Evolutionary conservation across 805 yeast genomes (phyloP), one percentile per base, ranked within the genome.

Genomic region (Zygoascus tannicola): DNA sequence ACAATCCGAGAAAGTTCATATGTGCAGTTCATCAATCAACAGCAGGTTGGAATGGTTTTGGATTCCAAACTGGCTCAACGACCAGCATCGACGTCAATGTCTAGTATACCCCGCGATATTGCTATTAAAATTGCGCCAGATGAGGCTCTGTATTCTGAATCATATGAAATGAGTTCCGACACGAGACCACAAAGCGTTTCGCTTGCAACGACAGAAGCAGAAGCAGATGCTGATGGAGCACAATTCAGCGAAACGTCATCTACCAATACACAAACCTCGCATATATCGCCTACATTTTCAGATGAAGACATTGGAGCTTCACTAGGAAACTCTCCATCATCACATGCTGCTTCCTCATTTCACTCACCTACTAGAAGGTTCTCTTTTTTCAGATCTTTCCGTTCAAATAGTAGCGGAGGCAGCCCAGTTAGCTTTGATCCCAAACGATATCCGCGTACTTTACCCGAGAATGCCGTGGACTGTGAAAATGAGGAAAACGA

Each of bases 211-310:
- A 26, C 30, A 26, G 12, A 26, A 26, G 30, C 10, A 26, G 12
- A 7, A 26, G 12, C 10, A 8, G 30, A 8, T 8, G 30, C 10
- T 8, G 30, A 12, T 12, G 30, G 30, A 26, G 12, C 10, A 26
- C 10, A 26, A 7, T 26, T 8, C 30, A 26, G 12, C 12, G 14
- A 22, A 3, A 15, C 35, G 15, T n/a, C 15, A 26, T 15, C 38
- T 7, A 12, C 45, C 23, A 16, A n/a, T n/a, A 26, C 34, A 7
- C 38, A 46, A 14, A 32, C 43, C 21, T 40, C 21, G 32, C 26
- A 5, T 18, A 39, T 19, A 18, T 35, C 38, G 15, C 38, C 18
- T 22, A 19, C 38, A 21, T 35, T 19, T 35, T 35, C 38, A 4
- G 38, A 35, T 18, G 38, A 35, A 10, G 22, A 21, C 38, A 15